Evolutionary conservation across 2,329 filamentous ascomycete species (phyloP).

Genomic region (Xylaria sp.): DNA sequence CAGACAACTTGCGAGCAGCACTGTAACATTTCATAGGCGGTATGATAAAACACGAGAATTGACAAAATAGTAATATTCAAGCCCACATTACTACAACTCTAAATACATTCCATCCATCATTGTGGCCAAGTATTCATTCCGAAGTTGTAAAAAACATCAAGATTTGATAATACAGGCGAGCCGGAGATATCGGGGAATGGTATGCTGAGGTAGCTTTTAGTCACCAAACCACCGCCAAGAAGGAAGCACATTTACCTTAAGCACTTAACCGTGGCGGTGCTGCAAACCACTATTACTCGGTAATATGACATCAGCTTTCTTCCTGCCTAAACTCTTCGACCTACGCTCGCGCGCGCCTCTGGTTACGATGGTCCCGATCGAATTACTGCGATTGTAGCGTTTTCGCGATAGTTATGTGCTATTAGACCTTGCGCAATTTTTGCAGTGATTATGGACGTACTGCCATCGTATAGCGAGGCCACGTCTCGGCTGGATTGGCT

Average conservation of each 20-base stretch:
- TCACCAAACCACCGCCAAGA: slow-evolving; percentile 16
- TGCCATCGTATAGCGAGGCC: slow-evolving; percentile 67
- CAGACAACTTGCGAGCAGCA: no score
- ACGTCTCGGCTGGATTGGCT: slow-evolving; percentile 61
- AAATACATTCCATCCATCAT: no score
- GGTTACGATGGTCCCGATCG: neutral
- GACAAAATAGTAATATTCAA: no score
- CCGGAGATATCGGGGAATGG: no score
- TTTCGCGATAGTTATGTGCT: neutral
- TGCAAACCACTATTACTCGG: neutral
- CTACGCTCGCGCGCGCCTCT: neutral
- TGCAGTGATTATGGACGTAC: slow-evolving; percentile 48
- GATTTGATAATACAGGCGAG: neutral
- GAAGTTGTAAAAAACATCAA: neutral
- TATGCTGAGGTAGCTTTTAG: slow-evolving; percentile 7
- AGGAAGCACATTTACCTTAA: neutral
- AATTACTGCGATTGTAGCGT: neutral
- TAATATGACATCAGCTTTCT: slow-evolving; percentile 29
- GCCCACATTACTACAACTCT: no score
- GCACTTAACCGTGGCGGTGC: slow-evolving; percentile 19
- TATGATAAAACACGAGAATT: no score
- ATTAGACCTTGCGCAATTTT: neutral
- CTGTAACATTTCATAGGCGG: no score
- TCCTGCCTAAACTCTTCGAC: neutral
- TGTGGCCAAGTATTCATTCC: no score